Conservation (phyloP, 345 rosid genomes). For the Limnanthes douglasii region DNA sequence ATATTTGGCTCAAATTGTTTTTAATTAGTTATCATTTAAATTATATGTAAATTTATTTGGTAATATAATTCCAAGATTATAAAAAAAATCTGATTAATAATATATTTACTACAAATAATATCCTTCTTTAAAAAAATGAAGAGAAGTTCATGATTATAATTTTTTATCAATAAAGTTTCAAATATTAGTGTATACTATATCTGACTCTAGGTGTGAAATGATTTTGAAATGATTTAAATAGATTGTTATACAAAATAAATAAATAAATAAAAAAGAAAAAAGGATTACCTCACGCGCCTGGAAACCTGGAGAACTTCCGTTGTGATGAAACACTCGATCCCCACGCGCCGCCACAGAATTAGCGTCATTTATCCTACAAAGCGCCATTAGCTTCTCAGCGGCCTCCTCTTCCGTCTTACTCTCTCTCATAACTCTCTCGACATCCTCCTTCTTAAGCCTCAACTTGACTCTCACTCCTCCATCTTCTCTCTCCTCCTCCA, state of each 20-base stretch:
- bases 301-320: constrained; percentile 9
- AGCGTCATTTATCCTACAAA: constrained; percentile 15
- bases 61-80: no score
- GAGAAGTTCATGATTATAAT: no score
- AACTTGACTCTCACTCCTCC: constrained; percentile 35
- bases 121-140: no score
- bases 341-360: constrained; percentile 11
- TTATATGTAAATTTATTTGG: no score
- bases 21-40: no score
- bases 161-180: no score
- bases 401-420: constrained; percentile 47
- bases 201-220: no score
- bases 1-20: no score
- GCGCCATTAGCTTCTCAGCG: constrained; percentile 44
- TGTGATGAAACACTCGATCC: background rate
- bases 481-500: constrained; percentile 1
- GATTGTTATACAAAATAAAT: background rate
- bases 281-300: constrained; percentile 42
- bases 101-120: no score
- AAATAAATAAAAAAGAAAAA: background rate
- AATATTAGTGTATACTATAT: no score
- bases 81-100: no score
- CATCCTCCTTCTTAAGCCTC: constrained; percentile 52
- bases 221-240: background rate
- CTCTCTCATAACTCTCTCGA: constrained; percentile 53